These are phyloP conservation scores for Tetratostichococcus sp. DNA, from an alignment of 139 green algal genomes.

Conservation along the genomic window DNA sequence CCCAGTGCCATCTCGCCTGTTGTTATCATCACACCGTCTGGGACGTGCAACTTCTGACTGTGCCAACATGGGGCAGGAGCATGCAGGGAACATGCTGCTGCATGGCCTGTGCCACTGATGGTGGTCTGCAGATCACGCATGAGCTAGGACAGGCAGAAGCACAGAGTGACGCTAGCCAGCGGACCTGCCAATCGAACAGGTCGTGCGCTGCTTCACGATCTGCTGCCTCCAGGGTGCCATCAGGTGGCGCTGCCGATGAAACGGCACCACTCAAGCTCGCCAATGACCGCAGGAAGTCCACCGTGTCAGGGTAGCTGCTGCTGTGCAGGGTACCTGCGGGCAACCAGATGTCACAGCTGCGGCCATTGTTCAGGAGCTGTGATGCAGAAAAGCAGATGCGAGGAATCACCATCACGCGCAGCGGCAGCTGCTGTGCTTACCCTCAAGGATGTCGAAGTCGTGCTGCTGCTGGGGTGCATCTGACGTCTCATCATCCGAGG, in stretches of 20 bases:
- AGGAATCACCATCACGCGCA: background rate
- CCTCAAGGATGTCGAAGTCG: background rate
- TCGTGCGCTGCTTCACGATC: constrained; percentile 43
- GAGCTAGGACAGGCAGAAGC: too few species aligned
- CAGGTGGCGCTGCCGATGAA: background rate
- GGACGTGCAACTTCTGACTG: too few species aligned
- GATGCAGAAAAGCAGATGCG: background rate
- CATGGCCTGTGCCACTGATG: too few species aligned
- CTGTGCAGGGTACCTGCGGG: background rate
- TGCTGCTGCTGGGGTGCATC: background rate
- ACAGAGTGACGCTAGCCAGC: too few species aligned
- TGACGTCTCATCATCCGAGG: background rate
- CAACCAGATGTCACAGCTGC: background rate
- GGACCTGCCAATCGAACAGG: constrained; percentile 59
- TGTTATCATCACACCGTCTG: too few species aligned
- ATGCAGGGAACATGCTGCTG: constrained; percentile 1
- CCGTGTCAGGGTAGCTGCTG: constrained; percentile 33
- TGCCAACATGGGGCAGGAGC: too few species aligned
- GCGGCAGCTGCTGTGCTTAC: background rate
- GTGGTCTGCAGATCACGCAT: too few species aligned
- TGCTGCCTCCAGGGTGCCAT: constrained; percentile 5
- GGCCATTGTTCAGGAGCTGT: background rate
- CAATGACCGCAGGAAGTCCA: constrained; percentile 43
- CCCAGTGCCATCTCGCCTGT: too few species aligned
- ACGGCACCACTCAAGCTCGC: constrained; percentile 15